A percentile compares a stretch with the other conserved stretches of the same genome.
Conservation (phyloP, 257 asterid species). For the Solanum ahanhuiri region DNA sequence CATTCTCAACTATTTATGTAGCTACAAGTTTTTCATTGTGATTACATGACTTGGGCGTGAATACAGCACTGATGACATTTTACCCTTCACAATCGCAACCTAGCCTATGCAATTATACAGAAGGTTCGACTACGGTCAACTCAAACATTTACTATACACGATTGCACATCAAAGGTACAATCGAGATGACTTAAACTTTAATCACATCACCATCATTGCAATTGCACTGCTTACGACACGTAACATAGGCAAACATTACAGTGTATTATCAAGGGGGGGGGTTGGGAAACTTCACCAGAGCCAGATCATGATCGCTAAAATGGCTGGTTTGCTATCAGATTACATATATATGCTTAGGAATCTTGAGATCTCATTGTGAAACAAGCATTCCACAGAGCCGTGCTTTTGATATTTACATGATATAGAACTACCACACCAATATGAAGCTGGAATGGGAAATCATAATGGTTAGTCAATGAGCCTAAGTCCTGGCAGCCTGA, state of each 20-base stretch:
- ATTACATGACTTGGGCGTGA: background rate
- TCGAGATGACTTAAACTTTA: background rate
- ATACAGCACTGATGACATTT: background rate
- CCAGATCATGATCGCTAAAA: background rate
- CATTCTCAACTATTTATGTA: background rate
- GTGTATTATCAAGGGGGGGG: background rate
- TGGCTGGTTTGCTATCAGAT: background rate
- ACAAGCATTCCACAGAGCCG: background rate
- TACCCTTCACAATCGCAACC: background rate
- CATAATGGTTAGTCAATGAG: constrained; percentile 15
- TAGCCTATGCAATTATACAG: background rate
- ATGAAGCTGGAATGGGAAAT: background rate
- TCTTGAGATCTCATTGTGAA: background rate
- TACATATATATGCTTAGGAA: background rate
- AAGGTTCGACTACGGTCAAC: background rate
- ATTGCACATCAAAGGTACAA: background rate
- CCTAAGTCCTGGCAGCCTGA: constrained; percentile 52
- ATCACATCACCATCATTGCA: background rate
- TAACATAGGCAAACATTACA: background rate
- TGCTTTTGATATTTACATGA: background rate
- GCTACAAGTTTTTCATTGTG: background rate
- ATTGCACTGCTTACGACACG: background rate
- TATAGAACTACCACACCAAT: background rate
- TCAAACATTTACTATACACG: background rate
- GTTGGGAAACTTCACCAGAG: background rate